These are phyloP conservation scores for Rhodotorula taiwanensis DNA, from an alignment of 768 basidiomycete species.

Conservation along the genomic window DNA sequence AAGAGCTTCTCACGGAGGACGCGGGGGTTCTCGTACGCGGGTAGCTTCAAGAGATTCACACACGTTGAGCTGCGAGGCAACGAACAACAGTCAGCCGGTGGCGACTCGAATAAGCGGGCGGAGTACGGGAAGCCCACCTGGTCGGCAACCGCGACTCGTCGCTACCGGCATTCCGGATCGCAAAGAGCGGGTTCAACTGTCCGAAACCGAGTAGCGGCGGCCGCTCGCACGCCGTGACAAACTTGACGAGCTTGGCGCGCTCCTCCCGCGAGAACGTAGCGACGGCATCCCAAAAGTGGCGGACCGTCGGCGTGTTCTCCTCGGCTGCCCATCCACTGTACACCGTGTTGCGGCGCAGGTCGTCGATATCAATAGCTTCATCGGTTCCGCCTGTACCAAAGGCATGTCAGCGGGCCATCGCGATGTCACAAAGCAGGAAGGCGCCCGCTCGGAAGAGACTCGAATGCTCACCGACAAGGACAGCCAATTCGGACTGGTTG, in stretches of 20 bases:
- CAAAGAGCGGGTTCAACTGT: constrained; percentile 78
- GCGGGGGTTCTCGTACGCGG: constrained; percentile 59
- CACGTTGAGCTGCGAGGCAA: constrained; percentile 73
- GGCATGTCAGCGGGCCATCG: background rate
- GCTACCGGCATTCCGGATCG: constrained; percentile 69
- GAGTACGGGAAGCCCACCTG: background rate
- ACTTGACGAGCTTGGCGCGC: constrained; percentile 67
- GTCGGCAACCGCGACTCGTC: constrained; percentile 52
- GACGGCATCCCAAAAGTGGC: constrained; percentile 80
- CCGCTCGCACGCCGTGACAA: constrained; percentile 72
- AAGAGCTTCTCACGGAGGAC: constrained; percentile 67
- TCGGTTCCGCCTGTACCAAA: constrained; percentile 36
- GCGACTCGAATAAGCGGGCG: background rate
- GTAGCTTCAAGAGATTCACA: constrained; percentile 86
- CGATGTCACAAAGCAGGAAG: too few relatives aligned
- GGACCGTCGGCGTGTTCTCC: constrained; percentile 62
- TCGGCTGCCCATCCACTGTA: constrained; percentile 43
- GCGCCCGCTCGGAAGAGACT: background rate
- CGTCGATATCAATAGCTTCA: constrained; percentile 52
- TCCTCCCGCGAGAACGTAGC: constrained; percentile 73
- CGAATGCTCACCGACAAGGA: constrained; percentile 65
- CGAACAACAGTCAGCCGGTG: background rate
- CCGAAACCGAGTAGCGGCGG: constrained; percentile 83
- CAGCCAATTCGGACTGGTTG: constrained; percentile 80
- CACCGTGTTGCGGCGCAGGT: constrained; percentile 65